Evolutionary conservation across 495 filamentous ascomycete genomes (phyloP), one percentile per base, ranked within the genome.

Genomic region (Penicillium odoratum): DNA sequence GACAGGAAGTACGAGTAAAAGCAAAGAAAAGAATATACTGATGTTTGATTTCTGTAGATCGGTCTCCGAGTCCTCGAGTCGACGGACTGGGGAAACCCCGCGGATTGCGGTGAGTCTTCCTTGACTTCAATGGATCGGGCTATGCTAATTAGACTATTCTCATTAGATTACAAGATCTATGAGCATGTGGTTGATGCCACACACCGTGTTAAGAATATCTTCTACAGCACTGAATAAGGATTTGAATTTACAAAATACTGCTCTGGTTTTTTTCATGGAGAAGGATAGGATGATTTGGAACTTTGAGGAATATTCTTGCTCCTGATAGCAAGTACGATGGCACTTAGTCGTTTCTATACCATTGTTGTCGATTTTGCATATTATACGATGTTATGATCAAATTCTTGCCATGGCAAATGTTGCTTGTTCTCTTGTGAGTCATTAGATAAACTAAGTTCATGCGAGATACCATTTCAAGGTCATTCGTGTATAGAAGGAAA

Each of bases 141-240:
- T 43, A 30, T 53, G 34, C 51, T 49, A 31, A 34, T 10, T 29
- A 8, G 33, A 40, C 6, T 40, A 1, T 31, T 33, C 7, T 21
- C 15, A 30, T 15, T 62, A 95, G 93, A 98, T 77, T 93, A 87
- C 70, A 82, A 80, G 59, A 82, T 91, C 50, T 87, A 87, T 46
- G 88, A 93, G 53, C 83, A 88, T 0, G 86, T 97, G 7, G 93
- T 96, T 11, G 89, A 97, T 62, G 85, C 87, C n/a, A 92, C 91
- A 10, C 94, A 97, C 74, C 82, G 86, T 51, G 85, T 91, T 65
- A 92, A 89, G 70, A 75, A 84, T 51, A 85, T 98, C 48, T 92
- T 92, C 66, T 92, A 92, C 65, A 83, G 83, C 59, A 76, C 36
- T 13, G 51, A 43, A 15, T 53, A 30, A 48, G 15, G 3, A 16